Base-by-base conservation (phyloP, 805 yeast species). In the Candida easanensis region DNA sequence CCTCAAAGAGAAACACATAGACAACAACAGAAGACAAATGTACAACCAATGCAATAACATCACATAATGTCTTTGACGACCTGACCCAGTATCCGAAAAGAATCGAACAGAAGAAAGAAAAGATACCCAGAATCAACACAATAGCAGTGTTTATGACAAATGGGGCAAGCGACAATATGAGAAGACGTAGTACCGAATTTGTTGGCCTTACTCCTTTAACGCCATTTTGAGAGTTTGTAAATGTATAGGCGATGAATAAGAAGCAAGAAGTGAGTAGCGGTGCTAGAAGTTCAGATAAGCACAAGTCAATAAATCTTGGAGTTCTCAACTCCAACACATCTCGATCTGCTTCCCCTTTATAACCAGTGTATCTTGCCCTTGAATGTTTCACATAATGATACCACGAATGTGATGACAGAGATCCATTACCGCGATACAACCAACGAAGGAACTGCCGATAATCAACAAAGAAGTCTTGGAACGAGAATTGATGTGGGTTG, bases 331-430 rank as follows among this genome's bases (percentile, higher is more conserved):
- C 89, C 33, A 39, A 78, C 25, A 65, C 66, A 53, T 82, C 89
- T 18, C 81, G 81, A 39, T 83, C 75, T 47, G 76, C 64, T 65
- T 79, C 80, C 45, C 86, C 74, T 73, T 89, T 90, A 74, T 79
- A 89, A 46, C 99, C 99, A 23, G 98, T 91, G 54, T 87, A 79
- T 57, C 89, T 80, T 9, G 96, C 88, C 65, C 99, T 79, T 4
- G 89, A 76, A 49, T 77, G 70, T 56, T 95, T 82, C 0, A 80
- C 80, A 57, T 73, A 82, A 2, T 79, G 80, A 41, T 83, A 75
- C 98, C 98, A 90, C 0, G 96, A 87, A 56, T 82, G 78, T 39
- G 66, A 63, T 52, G 79, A 82, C 72, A 77, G 77, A 51, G 71
- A 72, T 16, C 80, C 66, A 58, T 88, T 88, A 9, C 97, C 97